Percentiles rank a stretch among this genome's conserved stretches.
Conservation (phyloP, 768 basidiomycete genomes). For the Pleurotus platypus region DNA sequence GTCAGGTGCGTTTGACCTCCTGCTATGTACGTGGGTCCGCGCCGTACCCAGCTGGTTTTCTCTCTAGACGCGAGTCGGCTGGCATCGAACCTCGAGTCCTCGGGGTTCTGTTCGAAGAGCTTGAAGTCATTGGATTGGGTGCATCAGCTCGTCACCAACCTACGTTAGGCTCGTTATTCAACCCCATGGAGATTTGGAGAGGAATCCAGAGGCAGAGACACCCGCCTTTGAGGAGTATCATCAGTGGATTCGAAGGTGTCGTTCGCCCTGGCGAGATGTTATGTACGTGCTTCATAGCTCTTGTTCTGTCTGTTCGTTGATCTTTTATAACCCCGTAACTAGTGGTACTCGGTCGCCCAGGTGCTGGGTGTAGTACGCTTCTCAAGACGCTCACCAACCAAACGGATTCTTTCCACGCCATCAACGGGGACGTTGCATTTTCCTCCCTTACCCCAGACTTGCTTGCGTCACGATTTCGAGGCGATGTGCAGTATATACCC, state of each 20-base stretch:
- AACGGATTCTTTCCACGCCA: conserved; percentile 57
- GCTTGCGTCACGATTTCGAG: conserved; percentile 62
- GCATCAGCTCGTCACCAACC: conserved; percentile 49
- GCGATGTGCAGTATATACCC: conserved; percentile 77
- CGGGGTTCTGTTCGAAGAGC: conserved; percentile 56
- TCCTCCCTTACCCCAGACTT: conserved; percentile 69
- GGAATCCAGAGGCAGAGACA: conserved; percentile 46
- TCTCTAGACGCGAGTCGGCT: conserved; percentile 39
- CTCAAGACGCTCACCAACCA: conserved; percentile 81
- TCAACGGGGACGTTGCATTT: conserved; percentile 72
- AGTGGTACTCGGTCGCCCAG: conserved; percentile 86
- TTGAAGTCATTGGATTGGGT: conserved; percentile 58
- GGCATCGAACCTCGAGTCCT: conserved; percentile 49
- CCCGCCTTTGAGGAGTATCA: conserved; percentile 60
- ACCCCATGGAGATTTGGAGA: conserved; percentile 42
- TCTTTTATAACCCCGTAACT: neutral
- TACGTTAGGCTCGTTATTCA: conserved; percentile 57
- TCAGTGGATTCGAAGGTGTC: conserved; percentile 60
- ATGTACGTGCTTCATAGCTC: conserved; percentile 40
- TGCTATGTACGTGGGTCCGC: neutral
- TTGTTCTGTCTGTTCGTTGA: neutral
- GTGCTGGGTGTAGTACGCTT: conserved; percentile 81
- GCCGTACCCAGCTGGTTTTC: neutral
- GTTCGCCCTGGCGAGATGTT: conserved; percentile 75
- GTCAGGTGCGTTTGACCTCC: neutral